phyloP scores from a whole-genome alignment of 2,329 filamentous ascomycete genomes.

The Arthrobotrys musiformis region DNA sequence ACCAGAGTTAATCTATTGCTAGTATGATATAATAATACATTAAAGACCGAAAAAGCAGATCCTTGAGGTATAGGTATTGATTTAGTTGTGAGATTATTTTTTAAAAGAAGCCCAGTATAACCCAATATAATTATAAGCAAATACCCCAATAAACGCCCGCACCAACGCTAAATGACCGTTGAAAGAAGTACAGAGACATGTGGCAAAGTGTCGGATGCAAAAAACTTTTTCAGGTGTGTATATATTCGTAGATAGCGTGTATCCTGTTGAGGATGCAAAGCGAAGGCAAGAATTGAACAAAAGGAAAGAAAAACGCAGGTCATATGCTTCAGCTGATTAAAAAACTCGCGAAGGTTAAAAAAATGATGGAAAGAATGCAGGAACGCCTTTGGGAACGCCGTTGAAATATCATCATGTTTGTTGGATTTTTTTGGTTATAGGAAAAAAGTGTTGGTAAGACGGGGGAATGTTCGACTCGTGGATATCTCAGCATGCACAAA shows the following conservation, averaged over 20 bases:
- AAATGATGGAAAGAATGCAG: not conserved
- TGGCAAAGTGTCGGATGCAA: not conserved
- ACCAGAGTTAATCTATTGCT: constrained; percentile 9
- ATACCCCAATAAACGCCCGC: constrained; percentile 34
- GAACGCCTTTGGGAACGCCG: constrained; percentile 9
- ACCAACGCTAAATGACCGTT: constrained; percentile 37
- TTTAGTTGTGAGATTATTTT: constrained; percentile 2
- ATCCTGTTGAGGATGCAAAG: not conserved
- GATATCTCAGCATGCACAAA: not conserved
- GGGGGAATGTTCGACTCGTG: not conserved
- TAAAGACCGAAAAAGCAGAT: constrained; percentile 15
- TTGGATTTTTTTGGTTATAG: constrained; percentile 1
- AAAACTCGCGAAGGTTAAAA: not conserved
- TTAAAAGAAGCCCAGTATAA: no score
- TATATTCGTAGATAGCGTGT: constrained; percentile 16
- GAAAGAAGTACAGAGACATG: not conserved
- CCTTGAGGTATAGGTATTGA: not conserved
- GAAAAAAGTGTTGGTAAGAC: constrained; percentile 18
- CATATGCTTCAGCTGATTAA: no score
- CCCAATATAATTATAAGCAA: no score
- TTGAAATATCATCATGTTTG: not conserved
- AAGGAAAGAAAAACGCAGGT: not conserved
- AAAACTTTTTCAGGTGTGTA: constrained; percentile 9
- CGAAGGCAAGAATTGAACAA: not conserved
- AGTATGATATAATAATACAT: constrained; percentile 16